These are phyloP conservation scores for Oligophagozyma castellii DNA, from an alignment of 1,139 yeast species.

Conservation along the genomic window DNA sequence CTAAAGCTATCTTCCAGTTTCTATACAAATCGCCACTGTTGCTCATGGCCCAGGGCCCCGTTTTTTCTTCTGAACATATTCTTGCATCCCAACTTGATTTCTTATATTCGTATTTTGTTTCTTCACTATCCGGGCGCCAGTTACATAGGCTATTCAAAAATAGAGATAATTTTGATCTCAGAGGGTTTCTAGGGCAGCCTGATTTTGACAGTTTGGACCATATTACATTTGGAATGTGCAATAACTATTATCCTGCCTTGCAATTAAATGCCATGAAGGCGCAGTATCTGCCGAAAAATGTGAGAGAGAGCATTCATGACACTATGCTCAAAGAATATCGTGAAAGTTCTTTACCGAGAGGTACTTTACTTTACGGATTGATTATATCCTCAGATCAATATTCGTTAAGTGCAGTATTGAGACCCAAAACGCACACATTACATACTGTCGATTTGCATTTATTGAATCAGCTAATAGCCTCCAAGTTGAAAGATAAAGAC, in stretches of 20 bases:
- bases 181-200: slow-evolving; percentile 48
- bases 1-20: slow-evolving; percentile 39
- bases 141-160: slow-evolving; percentile 53
- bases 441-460: slow-evolving; percentile 60
- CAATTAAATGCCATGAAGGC: slow-evolving; percentile 51
- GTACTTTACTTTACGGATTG: slow-evolving; percentile 45
- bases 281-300: slow-evolving; percentile 33
- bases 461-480: slow-evolving; percentile 47
- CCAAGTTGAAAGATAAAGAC: slow-evolving; percentile 25
- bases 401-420: slow-evolving; percentile 42
- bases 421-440: slow-evolving; percentile 51
- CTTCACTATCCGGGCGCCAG: slow-evolving; percentile 67
- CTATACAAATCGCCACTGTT: slow-evolving; percentile 56
- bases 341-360: slow-evolving; percentile 17
- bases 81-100: slow-evolving; percentile 54
- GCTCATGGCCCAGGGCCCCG: slow-evolving; percentile 49
- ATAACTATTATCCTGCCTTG: slow-evolving; percentile 39
- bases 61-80: slow-evolving; percentile 39
- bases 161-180: slow-evolving; percentile 68
- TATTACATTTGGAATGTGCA: slow-evolving; percentile 22
- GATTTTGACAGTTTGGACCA: slow-evolving; percentile 20
- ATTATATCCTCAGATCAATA: slow-evolving; percentile 42
- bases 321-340: slow-evolving; percentile 12
- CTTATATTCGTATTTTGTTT: slow-evolving; percentile 65
- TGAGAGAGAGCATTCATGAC: slow-evolving; percentile 31